phyloP scores from a whole-genome alignment of 2,329 filamentous ascomycete genomes.

The Paracamarosporium sp. region DNA sequence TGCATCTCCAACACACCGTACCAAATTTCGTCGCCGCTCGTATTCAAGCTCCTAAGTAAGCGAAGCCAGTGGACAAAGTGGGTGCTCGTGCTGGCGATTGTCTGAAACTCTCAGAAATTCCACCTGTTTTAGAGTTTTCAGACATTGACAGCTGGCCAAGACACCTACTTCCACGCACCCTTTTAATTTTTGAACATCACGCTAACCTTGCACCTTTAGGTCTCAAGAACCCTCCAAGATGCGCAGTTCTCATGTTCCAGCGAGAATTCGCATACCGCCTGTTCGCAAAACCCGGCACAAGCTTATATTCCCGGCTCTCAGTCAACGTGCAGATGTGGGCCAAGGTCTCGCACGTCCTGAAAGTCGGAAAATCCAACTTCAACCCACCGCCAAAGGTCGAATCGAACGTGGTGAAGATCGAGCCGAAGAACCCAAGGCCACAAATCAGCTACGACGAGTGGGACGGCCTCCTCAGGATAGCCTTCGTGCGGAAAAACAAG shows the following conservation, averaged over 20 bases:
- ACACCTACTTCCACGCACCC: too few relatives aligned
- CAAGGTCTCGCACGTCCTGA: slow-evolving; percentile 77
- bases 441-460: slow-evolving; percentile 94
- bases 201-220: too few relatives aligned
- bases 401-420: slow-evolving; percentile 86
- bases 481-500: slow-evolving; percentile 89
- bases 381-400: slow-evolving; percentile 93
- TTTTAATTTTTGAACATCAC: too few relatives aligned
- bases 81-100: too few relatives aligned
- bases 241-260: slow-evolving; percentile 94
- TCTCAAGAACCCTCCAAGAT: slow-evolving; percentile 81
- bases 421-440: slow-evolving; percentile 84
- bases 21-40: slow-evolving; percentile 86
- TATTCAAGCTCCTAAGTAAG: slow-evolving; percentile 87
- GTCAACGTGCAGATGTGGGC: slow-evolving; percentile 96
- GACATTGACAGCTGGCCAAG: too few relatives aligned
- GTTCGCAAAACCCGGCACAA: slow-evolving; percentile 85
- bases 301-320: slow-evolving; percentile 86
- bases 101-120: too few relatives aligned
- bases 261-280: slow-evolving; percentile 91
- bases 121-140: too few relatives aligned
- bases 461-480: slow-evolving; percentile 85
- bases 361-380: slow-evolving; percentile 96
- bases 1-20: slow-evolving; percentile 82
- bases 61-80: too few relatives aligned